Evolutionary conservation across 2,329 filamentous ascomycete species (phyloP), one percentile per base, ranked within the genome.

Genomic region (Xylaria sp.): DNA sequence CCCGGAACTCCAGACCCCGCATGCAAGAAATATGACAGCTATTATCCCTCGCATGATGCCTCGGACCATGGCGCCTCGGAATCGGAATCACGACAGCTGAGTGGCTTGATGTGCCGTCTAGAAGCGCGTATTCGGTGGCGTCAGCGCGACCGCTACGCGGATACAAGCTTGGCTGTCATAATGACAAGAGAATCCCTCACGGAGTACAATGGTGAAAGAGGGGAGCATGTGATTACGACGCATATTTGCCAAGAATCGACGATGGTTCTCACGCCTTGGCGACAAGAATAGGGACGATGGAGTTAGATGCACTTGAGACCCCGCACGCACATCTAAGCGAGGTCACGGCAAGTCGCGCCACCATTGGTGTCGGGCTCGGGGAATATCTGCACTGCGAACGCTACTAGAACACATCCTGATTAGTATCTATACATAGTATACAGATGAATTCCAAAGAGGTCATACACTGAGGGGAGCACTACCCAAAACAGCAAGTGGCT

Each of bases 401-500:
- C 33, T 36, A 31, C 10, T 52, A 13, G n/a, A 13, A 10, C 28
- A 48, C 46, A n/a, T n/a, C 7, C 46, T 49, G 12, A 15, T 12
- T 52, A 25, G 23, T 28, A 51, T 36, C 20, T 33, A 33, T 54
- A 33, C 25, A 33, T 54, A n/a, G 25, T 15, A 46, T 54, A 54
- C 15, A 33, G 49, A 33, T n/a, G 36, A 23, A 20, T 25, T 9
- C 23, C 23, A 33, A 15, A 57, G 13, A 2, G 15, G 58, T 43
- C 48, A 25, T 36, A 33, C 41, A 28, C 46, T 49, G 56, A 64
- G 43, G 64, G 64, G 64, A 55, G 64, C 13, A 20, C 12, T 20
- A n/a, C 60, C n/a, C 18, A 7, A 64, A 56, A 48, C 6, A 31
- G 61, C 43, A 67, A 67, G 60, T 55, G 2, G 49, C n/a, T 55